These are phyloP conservation scores for Zymoseptoria pseudotritici DNA, from an alignment of 2,329 filamentous ascomycete genomes.

Conservation along the genomic window DNA sequence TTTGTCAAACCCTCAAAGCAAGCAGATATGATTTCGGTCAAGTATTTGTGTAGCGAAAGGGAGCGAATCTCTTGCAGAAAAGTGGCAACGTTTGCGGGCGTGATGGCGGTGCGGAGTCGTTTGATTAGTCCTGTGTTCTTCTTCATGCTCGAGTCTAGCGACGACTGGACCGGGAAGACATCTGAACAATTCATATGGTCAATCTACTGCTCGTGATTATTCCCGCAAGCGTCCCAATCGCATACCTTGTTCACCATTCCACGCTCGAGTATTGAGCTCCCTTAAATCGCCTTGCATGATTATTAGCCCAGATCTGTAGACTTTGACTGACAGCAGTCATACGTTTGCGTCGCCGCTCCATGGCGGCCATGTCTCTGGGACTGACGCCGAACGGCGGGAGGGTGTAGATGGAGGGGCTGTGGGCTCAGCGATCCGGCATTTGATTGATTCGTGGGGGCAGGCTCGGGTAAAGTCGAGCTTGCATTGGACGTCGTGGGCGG, in stretches of 20 bases:
- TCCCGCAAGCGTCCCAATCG: not conserved
- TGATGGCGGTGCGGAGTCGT: slow-evolving; percentile 83
- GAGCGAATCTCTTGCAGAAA: slow-evolving; percentile 87
- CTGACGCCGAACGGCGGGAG: slow-evolving; percentile 20
- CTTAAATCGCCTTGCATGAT: slow-evolving; percentile 68
- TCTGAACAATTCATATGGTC: slow-evolving; percentile 43
- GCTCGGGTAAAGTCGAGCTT: slow-evolving; percentile 26
- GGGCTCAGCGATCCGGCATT: slow-evolving; percentile 31
- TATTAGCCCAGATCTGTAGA: slow-evolving; percentile 8
- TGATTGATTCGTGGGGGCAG: slow-evolving; percentile 21
- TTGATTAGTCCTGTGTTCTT: slow-evolving; percentile 99
- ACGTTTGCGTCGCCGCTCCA: slow-evolving; percentile 47
- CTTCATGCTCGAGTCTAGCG: slow-evolving; percentile 89
- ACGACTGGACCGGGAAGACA: slow-evolving; percentile 67
- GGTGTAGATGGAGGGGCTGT: slow-evolving; percentile 15
- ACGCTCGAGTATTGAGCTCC: slow-evolving; percentile 77
- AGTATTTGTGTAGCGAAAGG: slow-evolving; percentile 88
- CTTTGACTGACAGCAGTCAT: slow-evolving; percentile 10
- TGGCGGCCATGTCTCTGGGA: slow-evolving; percentile 28
- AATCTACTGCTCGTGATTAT: not conserved
- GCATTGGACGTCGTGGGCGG: slow-evolving; percentile 19
- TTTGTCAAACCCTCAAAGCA: slow-evolving; percentile 91
- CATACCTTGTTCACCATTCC: slow-evolving; percentile 80
- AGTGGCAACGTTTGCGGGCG: slow-evolving; percentile 66
- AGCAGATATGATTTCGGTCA: slow-evolving; percentile 92